Evolutionary conservation across 202 grass and related monocot species (phyloP), one percentile per base, ranked within the genome.

Genomic region (Cymbopogon flexuosus): DNA sequence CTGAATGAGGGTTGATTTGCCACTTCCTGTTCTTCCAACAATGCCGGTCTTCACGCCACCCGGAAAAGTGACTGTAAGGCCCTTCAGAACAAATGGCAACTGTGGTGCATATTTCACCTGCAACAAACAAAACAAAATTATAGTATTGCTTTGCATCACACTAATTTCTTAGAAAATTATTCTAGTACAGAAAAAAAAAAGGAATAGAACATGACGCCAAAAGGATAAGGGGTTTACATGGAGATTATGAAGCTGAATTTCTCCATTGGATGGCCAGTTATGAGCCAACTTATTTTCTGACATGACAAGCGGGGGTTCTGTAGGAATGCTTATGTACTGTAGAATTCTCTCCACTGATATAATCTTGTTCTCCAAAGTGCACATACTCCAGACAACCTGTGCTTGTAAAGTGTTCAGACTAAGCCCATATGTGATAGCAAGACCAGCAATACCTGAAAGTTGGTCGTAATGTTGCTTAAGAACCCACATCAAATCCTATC

Each of bases 311-410:
- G 92, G 92, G 27, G 96, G 92, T 72, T 95, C 96, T 36, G 83
- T 83, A 63, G 82, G 82, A 83, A 98, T 91, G 76, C 69, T 72
- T 4, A 86, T 86, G 60, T 98, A 98, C 74, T 95, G 92, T 65
- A 98, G 75, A 83, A 98, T 94, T 75, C 95, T 84, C 80, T 98
- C 96, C 16, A 98, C 96, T 49, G 92, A 98, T 84, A 93, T 93
- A 37, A 95, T 93, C 31, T 79, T 78, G 77, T 98, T 95, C 76
- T 95, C 96, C 18, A 98, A 73, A 79, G 35, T 89, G 73, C 96
- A 98, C 78, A 95, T 33, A 58, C 40, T 80, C 90, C 90, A 88
- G 64, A 98, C 79, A 81, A 98, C 84, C 86, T 63, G 84, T 57
- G 86, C 65, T 90, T 91, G 92, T 39, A 91, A 37, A 79, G 80